Conservation (phyloP, 2,329 filamentous ascomycete species). For the Dryadomyces quercus-mongolicae region DNA sequence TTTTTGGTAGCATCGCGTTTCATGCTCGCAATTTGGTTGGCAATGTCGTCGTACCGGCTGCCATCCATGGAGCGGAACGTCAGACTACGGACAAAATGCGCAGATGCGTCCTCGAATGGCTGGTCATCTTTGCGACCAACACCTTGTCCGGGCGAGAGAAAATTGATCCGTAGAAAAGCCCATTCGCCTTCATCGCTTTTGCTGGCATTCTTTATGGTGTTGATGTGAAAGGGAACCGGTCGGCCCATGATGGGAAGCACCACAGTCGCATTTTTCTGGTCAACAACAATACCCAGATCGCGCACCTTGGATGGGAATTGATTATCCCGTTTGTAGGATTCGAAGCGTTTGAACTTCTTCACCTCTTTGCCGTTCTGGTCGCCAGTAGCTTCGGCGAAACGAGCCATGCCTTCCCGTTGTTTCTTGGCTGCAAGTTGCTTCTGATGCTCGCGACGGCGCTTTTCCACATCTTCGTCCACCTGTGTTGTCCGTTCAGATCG, state of each 20-base stretch:
- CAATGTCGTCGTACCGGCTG: constrained; percentile 79
- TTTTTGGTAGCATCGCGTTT: constrained; percentile 86
- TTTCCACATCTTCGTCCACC: constrained; percentile 80
- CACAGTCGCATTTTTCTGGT: constrained; percentile 79
- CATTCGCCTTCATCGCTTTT: constrained; percentile 94
- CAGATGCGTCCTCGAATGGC: constrained; percentile 90
- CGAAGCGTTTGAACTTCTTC: constrained; percentile 98
- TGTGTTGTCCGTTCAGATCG: constrained; percentile 84
- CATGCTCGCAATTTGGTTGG: constrained; percentile 87
- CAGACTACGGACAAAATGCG: constrained; percentile 90
- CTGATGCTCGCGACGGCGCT: constrained; percentile 79
- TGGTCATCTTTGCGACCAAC: constrained; percentile 96
- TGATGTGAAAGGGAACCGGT: constrained; percentile 94
- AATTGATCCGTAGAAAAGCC: constrained; percentile 91
- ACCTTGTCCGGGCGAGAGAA: constrained; percentile 91
- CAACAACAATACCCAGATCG: constrained; percentile 81
- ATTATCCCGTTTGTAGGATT: constrained; percentile 97
- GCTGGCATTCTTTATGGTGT: constrained; percentile 97
- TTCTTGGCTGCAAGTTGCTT: constrained; percentile 81
- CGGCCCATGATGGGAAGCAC: constrained; percentile 95
- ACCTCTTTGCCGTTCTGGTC: constrained; percentile 82
- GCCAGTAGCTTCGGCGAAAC: constrained; percentile 75
- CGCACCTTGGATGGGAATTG: constrained; percentile 75
- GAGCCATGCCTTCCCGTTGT: constrained; percentile 72
- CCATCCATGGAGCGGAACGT: constrained; percentile 90